These are phyloP conservation scores for Lyophyllum atratum DNA, from an alignment of 768 basidiomycete species.

Conservation along the genomic window DNA sequence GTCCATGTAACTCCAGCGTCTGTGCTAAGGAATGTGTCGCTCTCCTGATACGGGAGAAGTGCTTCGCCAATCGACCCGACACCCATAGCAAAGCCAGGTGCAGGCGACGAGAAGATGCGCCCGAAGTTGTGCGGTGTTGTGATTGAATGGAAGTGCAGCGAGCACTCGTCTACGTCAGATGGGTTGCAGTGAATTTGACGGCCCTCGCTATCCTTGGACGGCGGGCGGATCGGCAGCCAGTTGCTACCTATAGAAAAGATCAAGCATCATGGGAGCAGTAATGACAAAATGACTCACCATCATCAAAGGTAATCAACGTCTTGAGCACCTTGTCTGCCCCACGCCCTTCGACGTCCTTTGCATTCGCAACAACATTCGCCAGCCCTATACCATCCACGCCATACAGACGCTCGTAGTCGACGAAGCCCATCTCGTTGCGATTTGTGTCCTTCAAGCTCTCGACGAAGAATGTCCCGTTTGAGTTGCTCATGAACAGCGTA, in stretches of 20 bases:
- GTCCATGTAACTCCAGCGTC: conserved; percentile 89
- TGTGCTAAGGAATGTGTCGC: conserved; percentile 91
- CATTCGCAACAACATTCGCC: conserved; percentile 84
- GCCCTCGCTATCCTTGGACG: conserved; percentile 59
- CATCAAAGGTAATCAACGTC: conserved; percentile 88
- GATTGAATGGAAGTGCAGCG: conserved; percentile 91
- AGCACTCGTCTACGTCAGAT: conserved; percentile 60
- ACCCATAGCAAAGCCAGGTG: conserved; percentile 96
- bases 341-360: conserved; percentile 78
- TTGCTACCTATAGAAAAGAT: conserved; percentile 48
- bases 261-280: neutral
- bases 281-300: conserved; percentile 34
- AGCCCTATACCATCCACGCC: conserved; percentile 91
- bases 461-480: conserved; percentile 94
- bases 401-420: conserved; percentile 89
- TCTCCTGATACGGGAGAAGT: conserved; percentile 75
- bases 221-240: conserved; percentile 72
- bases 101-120: conserved; percentile 91
- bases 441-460: conserved; percentile 92
- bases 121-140: conserved; percentile 93
- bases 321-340: conserved; percentile 71
- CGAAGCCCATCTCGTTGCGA: conserved; percentile 83
- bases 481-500: conserved; percentile 94
- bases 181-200: conserved; percentile 64
- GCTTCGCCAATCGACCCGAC: conserved; percentile 82